Base-by-base conservation (phyloP, 768 basidiomycete species). In the Mycena chlorophos region DNA sequence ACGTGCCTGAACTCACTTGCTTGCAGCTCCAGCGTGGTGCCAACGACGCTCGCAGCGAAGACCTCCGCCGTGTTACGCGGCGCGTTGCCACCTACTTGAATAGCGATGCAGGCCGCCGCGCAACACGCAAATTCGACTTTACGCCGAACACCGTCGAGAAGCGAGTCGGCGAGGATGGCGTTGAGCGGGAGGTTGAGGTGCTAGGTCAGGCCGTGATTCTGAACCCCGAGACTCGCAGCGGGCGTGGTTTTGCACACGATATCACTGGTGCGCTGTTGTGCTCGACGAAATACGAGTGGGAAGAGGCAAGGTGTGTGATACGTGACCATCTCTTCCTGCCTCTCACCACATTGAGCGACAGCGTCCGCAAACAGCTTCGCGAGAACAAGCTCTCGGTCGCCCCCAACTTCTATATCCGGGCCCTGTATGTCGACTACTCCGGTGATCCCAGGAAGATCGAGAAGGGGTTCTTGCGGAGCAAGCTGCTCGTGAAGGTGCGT, bases 391-490 rank as follows among this genome's bases (percentile, higher is more conserved):
- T 10, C n/a, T 4, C 26, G 22, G 17, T 42, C 34, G 19, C 14
- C 19, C 23, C 27, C n/a, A 31, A 34, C 51, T 52, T 39, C 34
- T 57, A 47, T 27, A 27, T 19, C 37, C 51, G 56, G 4, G 20
- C 51, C 45, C 51, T 57, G 43, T 57, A 52, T 27, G n/a, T 1
- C 2, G 34, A 25, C 14, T 57, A 47, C 23, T 28, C 39, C 5
- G 56, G 56, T 46, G 45, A 52, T 38, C 51, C 51, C 5, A 13
- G 31, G 2, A 31, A 52, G 3, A 28, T 49, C 13, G 30, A 40
- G 17, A 19, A 22, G 2, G 56, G 56, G 0, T 57, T 52, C 46
- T 13, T 52, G 14, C 12, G 49, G 56, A 57, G 56, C 50, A 12
- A 50, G 6, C 51, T 46, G n/a, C 29, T 57, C 4, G 37, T 52